Evolutionary conservation across 352 stramenopile species (phyloP), one percentile per base, ranked within the genome.

Genomic region (Globisporangium iwayamae): DNA sequence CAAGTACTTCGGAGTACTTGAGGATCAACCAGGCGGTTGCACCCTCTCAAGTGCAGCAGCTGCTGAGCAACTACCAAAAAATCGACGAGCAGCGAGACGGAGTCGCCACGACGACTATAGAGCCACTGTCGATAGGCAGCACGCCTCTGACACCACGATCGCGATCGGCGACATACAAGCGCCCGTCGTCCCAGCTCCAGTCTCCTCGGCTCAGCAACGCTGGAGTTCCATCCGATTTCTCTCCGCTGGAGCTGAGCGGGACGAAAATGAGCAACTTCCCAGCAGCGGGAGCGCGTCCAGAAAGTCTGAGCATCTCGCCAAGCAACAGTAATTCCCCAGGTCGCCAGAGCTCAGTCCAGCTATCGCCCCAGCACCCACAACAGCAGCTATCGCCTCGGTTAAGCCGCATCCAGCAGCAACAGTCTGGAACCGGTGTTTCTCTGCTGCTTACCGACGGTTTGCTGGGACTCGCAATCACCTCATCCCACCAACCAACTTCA

Each of bases 81-180:
- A 32, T 53, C 48, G 45, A 57, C 46, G 66, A 74, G 30, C 61
- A 36, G 4, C 41, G 55, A 22, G 51, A 52, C 25, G 53, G 28
- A 52, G 43, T 32, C 28, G 41, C 43, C 11, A 48, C 57, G 20
- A 36, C n/a, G n/a, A 48, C 34, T 36, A 5, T 36, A 14, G 16
- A 41, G 13, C 47, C 51, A 2, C 4, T 62, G 6, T 66, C n/a
- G 0, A 28, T 66, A 14, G 34, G 8, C 14, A 60, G 61, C 51
- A 39, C 45, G 2, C 20, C 62, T 14, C 18, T 62, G 28, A 62
- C 62, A 4, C 53, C 62, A 8, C 62, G 62, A 60, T 39, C 48
- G 6, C 56, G 47, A 14, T 69, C 63, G 45, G 63, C 63, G 20
- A 45, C 63, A 13, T 61, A 65, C 63, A 65, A 65, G 56, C 56